Conservation (phyloP, 768 basidiomycete species). For the Tremella yokohamensis region DNA sequence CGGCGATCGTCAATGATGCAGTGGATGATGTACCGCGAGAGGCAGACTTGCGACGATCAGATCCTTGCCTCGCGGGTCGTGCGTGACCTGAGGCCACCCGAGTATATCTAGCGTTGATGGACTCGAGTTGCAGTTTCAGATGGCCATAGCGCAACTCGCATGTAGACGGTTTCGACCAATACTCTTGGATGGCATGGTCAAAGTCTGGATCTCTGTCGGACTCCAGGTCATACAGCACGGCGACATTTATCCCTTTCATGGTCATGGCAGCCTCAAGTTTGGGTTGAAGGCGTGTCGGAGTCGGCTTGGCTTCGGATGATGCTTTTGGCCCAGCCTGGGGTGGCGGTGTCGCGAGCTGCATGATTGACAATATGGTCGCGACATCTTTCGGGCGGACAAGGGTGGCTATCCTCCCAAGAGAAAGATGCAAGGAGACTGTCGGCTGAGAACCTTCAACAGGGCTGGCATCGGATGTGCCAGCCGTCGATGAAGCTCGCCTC, state of each 20-base stretch:
- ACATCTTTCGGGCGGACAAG: constrained; percentile 13
- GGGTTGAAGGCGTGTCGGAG: constrained; percentile 10
- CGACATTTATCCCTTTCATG: constrained; percentile 24
- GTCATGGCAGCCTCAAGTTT: constrained; percentile 14
- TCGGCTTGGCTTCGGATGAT: too few relatives aligned
- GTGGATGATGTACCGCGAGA: constrained; percentile 5
- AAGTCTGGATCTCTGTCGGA: background rate
- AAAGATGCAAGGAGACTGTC: constrained; percentile 6
- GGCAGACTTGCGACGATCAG: constrained; percentile 1
- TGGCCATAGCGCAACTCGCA: constrained; percentile 36
- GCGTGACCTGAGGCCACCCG: too few relatives aligned
- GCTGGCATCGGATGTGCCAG: background rate
- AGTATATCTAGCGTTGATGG: background rate
- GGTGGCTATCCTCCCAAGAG: constrained; percentile 12
- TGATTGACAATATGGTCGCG: background rate
- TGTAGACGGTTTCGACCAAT: constrained; percentile 34
- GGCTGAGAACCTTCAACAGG: background rate
- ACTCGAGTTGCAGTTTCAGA: constrained; percentile 15
- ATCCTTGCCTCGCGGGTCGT: constrained; percentile 5
- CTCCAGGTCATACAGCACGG: constrained; percentile 31
- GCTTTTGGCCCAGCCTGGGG: background rate
- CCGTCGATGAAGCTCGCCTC: constrained; percentile 44
- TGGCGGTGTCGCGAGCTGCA: background rate
- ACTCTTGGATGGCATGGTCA: constrained; percentile 10
- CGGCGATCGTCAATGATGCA: constrained; percentile 20